Conservation (phyloP, 2,329 filamentous ascomycete genomes). For the Paracoccidioides brasiliensis region DNA sequence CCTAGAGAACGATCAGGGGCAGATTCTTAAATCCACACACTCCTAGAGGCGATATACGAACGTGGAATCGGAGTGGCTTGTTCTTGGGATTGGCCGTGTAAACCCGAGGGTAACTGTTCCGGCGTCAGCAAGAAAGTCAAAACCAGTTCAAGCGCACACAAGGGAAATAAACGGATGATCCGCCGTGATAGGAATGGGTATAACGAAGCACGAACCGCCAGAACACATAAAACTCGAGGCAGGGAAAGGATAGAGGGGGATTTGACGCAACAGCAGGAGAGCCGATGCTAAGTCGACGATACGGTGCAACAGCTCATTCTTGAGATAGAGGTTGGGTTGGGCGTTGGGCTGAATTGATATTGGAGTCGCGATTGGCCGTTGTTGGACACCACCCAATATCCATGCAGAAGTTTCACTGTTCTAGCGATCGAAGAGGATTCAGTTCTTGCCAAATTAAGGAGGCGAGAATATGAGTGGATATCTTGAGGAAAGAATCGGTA, state of each 20-base stretch:
- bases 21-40: background rate
- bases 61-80: constrained; percentile 7
- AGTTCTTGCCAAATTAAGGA: background rate
- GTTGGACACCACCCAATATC: background rate
- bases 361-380: constrained; percentile 5
- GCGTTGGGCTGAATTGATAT: constrained; percentile 1
- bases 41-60: constrained; percentile 13
- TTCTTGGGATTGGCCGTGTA: constrained; percentile 8
- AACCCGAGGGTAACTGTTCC: background rate
- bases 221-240: constrained; percentile 15
- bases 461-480: background rate
- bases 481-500: background rate
- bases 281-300: constrained; percentile 9
- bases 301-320: constrained; percentile 13
- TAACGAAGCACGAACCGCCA: constrained; percentile 12
- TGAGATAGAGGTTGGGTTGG: constrained; percentile 2
- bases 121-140: background rate
- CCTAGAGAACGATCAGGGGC: background rate
- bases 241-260: constrained; percentile 3
- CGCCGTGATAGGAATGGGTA: background rate
- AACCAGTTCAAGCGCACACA: background rate
- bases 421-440: background rate
- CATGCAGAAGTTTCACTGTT: background rate
- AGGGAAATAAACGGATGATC: background rate
- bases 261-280: constrained; percentile 12